Base-by-base conservation (phyloP, 352 stramenopile species). In the Elongisporangium senticosum region DNA sequence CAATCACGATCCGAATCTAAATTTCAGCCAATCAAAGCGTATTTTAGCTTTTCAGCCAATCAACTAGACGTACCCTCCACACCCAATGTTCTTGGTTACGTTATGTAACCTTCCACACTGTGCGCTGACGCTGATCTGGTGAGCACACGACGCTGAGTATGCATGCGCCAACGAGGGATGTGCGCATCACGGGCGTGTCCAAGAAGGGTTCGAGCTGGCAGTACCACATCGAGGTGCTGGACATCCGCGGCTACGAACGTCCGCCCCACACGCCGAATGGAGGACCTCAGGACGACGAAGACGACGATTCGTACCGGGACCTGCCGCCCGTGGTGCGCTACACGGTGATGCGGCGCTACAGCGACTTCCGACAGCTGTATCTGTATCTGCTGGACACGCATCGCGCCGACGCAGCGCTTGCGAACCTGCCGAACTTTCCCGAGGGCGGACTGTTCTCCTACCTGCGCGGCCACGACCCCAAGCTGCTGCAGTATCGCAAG, bases 191-290 rank as follows among this genome's bases (percentile, higher is more conserved):
- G 0, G 82, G 82, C 50, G 82, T 83, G 49, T 86, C 77, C 28
- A 86, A 86, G 28, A 78, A 77, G 54, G 77, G 72, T 43, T 26
- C 69, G 33, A 87, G 75, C 33, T 91, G 82, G 82, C 74, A 87
- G 57, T 91, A 91, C 66, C 82, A 91, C 69, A 84, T 91, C 62
- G 79, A 91, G 48, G 77, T 87, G 63, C 74, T 91, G 49, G 79
- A 91, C 64, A 74, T 85, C 22, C 79, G 82, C 50, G 66, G 58
- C 17, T 39, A 69, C 33, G 47, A 37, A 54, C 33, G n/a, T n/a
- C 50, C 26, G 49, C 60, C 24, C 22, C 61, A 37, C 22, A 60
- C 51, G 33, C 51, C 55, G 37, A 6, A 43, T 43, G 33, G 11
- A 2, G 33, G 33, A 6, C 58, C 55, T 13, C 51, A 40, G 3